phyloP scores from a whole-genome alignment of 768 basidiomycete genomes.

The Sporobolomyces roseus region DNA sequence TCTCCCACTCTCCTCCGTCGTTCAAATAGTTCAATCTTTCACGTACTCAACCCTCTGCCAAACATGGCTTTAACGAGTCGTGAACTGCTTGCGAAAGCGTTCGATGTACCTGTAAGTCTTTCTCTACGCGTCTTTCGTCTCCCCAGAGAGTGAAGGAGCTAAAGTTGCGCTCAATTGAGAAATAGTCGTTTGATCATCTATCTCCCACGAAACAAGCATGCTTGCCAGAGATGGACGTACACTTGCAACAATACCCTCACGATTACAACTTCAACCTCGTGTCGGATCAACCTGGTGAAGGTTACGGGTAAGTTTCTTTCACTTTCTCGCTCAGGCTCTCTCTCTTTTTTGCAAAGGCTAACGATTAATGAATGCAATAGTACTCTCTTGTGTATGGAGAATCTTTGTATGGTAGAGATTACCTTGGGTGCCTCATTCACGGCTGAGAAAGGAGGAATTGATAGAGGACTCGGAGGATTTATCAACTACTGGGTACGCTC shows the following conservation, averaged over 20 bases:
- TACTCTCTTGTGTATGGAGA: conserved; percentile 2
- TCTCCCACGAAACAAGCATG: not conserved
- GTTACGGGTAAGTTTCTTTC: not conserved
- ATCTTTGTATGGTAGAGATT: not conserved
- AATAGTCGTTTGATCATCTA: not conserved
- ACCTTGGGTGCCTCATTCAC: not conserved
- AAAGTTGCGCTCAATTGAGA: not conserved
- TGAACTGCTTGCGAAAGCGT: not conserved
- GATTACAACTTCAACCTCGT: conserved; percentile 3
- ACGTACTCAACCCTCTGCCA: no score
- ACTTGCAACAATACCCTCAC: not conserved
- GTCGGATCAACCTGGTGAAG: not conserved
- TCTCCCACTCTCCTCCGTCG: no score
- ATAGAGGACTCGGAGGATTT: not conserved
- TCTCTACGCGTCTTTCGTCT: not conserved
- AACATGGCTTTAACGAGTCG: no score
- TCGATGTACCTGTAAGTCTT: not conserved
- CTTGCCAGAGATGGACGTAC: not conserved
- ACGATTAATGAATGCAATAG: not conserved
- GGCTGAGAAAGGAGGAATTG: not conserved
- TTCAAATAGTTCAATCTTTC: no score
- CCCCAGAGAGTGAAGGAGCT: not conserved
- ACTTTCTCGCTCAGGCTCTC: not conserved
- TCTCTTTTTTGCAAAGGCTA: no score
- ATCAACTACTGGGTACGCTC: not conserved